These are phyloP conservation scores for Aureococcus anophagefferens DNA, from an alignment of 108 stramenopile genomes.

Conservation along the genomic window DNA sequence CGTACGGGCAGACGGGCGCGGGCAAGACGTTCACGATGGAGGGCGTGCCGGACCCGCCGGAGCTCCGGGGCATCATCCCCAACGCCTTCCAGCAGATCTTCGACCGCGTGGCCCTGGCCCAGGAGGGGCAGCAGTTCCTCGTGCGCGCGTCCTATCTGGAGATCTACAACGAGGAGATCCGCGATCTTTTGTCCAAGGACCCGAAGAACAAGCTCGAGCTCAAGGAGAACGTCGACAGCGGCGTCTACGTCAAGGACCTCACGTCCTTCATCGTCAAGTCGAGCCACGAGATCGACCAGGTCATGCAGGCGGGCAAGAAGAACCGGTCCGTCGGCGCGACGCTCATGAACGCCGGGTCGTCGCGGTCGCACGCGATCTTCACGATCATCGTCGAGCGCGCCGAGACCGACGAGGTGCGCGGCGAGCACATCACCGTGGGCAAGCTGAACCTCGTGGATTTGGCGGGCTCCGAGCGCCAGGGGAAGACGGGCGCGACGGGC, in stretches of 20 bases:
- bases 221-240: conserved; percentile 65
- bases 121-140: conserved; percentile 66
- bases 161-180: conserved; percentile 98
- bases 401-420: conserved; percentile 34
- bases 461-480: conserved; percentile 85
- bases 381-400: conserved; percentile 54
- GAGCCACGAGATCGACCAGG: conserved; percentile 60
- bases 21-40: conserved; percentile 88
- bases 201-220: conserved; percentile 57
- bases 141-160: conserved; percentile 90
- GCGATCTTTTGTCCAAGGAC: conserved; percentile 70
- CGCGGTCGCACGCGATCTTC: conserved; percentile 79
- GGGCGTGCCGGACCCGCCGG: conserved; percentile 62
- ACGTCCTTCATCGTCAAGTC: conserved; percentile 44
- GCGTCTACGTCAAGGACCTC: conserved; percentile 74
- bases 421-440: conserved; percentile 71
- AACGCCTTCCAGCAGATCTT: conserved; percentile 57
- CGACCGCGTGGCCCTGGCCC: conserved; percentile 43
- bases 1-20: conserved; percentile 93
- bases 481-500: conserved; percentile 93
- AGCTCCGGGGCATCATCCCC: conserved; percentile 80
- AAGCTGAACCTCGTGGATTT: conserved; percentile 97
- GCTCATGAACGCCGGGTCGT: conserved; percentile 76
- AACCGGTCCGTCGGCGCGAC: conserved; percentile 76
- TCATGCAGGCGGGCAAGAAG: conserved; percentile 73